Base-by-base conservation (phyloP, 257 asterid species). In the Eucommia ulmoides region DNA sequence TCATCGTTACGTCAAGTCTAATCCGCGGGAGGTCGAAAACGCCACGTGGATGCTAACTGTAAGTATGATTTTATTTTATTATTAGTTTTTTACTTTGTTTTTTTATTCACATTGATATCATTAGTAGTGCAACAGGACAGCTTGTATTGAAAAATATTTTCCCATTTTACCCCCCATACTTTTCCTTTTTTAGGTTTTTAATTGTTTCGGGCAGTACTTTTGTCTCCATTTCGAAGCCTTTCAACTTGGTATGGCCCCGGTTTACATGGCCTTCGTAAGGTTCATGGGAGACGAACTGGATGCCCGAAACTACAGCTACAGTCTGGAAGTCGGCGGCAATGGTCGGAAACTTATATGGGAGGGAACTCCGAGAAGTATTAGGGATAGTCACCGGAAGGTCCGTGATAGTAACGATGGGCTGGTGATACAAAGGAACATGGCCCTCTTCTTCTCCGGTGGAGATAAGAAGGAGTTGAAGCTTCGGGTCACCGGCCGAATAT, bases 21-120 rank as follows among this genome's bases (percentile, higher is more conserved):
- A 77, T 56, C 81, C 84, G 8, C 63, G 76, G 23, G 76, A 70
- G 19, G 76, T 77, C 10, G 84, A 77, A 55, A 77, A 77, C 20
- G 84, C 79, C 33, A 74, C 81, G 1, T 77, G 84, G 84, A 77
- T 70, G 84, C 69, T 77, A 42, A 77, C 81, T 22, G 81, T 77
- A 51, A 59, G 81, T 60, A 45, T 49, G 15, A 16, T 42, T 38
- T 18, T 8, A 8, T 42, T 6, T 42, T 6, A 18, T 29, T 29
- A 29, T 29, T 5, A 29, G 8, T 12, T 29, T 29, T 29, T 29
- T 29, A 5, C 38, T 29, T 29, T 29, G 38, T 7, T 29, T 29
- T 7, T 7, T 29, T 5, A 5, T 29, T 29, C 7, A 12, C 38
- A 29, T 12, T 29, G 38, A 7, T 29, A 29, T 5, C 12, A 5